These are phyloP conservation scores for Yarrowia sp. DNA, from an alignment of 805 yeast species.

Conservation along the genomic window DNA sequence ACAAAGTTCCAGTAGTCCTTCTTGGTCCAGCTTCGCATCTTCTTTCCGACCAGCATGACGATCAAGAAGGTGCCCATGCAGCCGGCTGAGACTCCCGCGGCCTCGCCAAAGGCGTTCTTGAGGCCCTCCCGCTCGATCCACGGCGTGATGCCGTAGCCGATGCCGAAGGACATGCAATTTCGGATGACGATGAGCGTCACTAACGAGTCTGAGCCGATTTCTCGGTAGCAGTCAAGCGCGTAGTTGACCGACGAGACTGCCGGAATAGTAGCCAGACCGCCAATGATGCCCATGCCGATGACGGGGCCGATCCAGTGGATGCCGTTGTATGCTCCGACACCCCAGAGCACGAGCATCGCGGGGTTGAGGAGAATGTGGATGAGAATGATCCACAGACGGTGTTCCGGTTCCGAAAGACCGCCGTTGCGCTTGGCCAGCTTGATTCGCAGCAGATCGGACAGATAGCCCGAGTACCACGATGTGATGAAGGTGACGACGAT, in stretches of 20 bases:
- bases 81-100: slow-evolving; percentile 7
- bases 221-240: slow-evolving; percentile 47
- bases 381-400: slow-evolving; percentile 48
- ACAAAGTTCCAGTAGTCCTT: slow-evolving; percentile 22
- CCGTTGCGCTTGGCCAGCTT: slow-evolving; percentile 36
- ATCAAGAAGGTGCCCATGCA: slow-evolving; percentile 9
- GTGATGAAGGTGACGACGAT: slow-evolving; percentile 9
- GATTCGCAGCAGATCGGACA: slow-evolving; percentile 16
- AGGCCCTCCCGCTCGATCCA: slow-evolving; percentile 48
- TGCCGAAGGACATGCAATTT: slow-evolving; percentile 49
- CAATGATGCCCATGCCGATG: slow-evolving; percentile 48
- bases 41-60: slow-evolving; percentile 42
- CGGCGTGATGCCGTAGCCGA: slow-evolving; percentile 52
- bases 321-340: slow-evolving; percentile 51
- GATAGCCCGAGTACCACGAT: slow-evolving; percentile 10
- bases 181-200: slow-evolving; percentile 50
- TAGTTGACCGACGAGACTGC: slow-evolving; percentile 48
- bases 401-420: slow-evolving; percentile 51
- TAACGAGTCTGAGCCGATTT: slow-evolving; percentile 46
- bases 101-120: slow-evolving; percentile 44
- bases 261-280: slow-evolving; percentile 46
- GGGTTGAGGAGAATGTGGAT: slow-evolving; percentile 47
- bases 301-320: slow-evolving; percentile 50
- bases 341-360: slow-evolving; percentile 50
- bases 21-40: slow-evolving; percentile 32